Percentiles rank a stretch among this genome's conserved stretches.
These are phyloP conservation scores for Coriolopsis trogii DNA, from an alignment of 1,284 basidiomycete species.

Conservation along the genomic window DNA sequence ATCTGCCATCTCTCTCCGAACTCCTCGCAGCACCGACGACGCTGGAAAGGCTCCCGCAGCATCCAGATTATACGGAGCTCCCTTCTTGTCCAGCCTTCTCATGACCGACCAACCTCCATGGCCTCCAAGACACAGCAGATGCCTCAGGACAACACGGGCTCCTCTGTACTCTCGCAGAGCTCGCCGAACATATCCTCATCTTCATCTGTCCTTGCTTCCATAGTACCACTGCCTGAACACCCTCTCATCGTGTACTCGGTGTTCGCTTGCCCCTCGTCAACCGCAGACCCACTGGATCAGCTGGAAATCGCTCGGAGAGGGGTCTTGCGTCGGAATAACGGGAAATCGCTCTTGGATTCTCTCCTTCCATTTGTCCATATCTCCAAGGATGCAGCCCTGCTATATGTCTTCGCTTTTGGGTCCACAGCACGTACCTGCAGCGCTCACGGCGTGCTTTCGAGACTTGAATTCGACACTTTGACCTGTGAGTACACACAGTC, in stretches of 20 bases:
- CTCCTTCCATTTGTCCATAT: conserved; percentile 54
- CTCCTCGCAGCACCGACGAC: not conserved
- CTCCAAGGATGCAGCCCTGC: conserved; percentile 38
- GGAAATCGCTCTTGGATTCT: conserved; percentile 45
- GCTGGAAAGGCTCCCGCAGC: not conserved
- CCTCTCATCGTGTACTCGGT: conserved; percentile 49
- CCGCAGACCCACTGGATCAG: conserved; percentile 38
- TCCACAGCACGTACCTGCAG: conserved; percentile 36
- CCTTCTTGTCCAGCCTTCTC: too few species aligned
- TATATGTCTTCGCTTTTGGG: conserved; percentile 61
- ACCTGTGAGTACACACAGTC: conserved; percentile 44
- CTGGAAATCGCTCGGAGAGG: conserved; percentile 60
- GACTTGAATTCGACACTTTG: conserved; percentile 48
- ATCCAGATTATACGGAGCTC: not conserved
- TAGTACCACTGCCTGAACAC: conserved; percentile 39
- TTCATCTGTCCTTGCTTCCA: conserved; percentile 40
- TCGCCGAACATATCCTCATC: conserved; percentile 37
- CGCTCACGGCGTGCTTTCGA: conserved; percentile 36
- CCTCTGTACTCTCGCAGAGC: conserved; percentile 33
- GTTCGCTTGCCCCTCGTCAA: conserved; percentile 37
- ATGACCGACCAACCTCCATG: conserved; percentile 23
- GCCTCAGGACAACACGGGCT: conserved; percentile 37
- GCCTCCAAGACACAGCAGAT: conserved; percentile 30
- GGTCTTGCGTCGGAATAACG: conserved; percentile 43
- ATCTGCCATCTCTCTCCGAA: not conserved